These are phyloP conservation scores for Colletotrichum sp. DNA, from an alignment of 2,329 filamentous ascomycete genomes.

Conservation along the genomic window DNA sequence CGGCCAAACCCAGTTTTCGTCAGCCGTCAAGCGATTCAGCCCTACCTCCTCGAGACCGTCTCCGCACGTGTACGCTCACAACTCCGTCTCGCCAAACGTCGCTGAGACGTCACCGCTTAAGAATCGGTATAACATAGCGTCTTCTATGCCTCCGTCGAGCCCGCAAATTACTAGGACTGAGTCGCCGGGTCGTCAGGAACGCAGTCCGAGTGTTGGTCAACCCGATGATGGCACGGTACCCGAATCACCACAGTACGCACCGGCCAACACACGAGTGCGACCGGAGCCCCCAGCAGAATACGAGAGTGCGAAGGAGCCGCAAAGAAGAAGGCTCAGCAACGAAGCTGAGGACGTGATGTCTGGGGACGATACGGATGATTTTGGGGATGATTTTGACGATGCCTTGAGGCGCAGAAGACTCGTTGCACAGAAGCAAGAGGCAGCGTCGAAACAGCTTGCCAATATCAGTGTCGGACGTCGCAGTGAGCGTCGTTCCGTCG, in stretches of 20 bases:
- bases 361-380: constrained; percentile 40
- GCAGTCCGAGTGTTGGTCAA: constrained; percentile 28
- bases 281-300: constrained; percentile 45
- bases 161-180: constrained; percentile 32
- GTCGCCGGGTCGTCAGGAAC: constrained; percentile 21
- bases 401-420: constrained; percentile 38
- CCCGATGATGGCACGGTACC: constrained; percentile 36
- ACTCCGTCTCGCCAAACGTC: constrained; percentile 51
- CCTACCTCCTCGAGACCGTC: constrained; percentile 65
- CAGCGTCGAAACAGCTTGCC: constrained; percentile 44
- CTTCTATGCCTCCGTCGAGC: constrained; percentile 48
- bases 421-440: constrained; percentile 42
- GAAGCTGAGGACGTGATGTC: constrained; percentile 28
- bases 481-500: neutral
- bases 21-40: constrained; percentile 53
- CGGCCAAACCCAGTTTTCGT: constrained; percentile 59
- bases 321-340: constrained; percentile 41
- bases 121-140: constrained; percentile 51
- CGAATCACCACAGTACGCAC: constrained; percentile 34
- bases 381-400: constrained; percentile 36
- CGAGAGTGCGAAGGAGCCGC: constrained; percentile 51
- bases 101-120: constrained; percentile 56
- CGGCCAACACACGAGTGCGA: neutral
- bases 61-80: constrained; percentile 46
- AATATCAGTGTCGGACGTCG: constrained; percentile 39